These are phyloP conservation scores for Escallonia rubra DNA, from an alignment of 129 eudicot species.

Conservation along the genomic window DNA sequence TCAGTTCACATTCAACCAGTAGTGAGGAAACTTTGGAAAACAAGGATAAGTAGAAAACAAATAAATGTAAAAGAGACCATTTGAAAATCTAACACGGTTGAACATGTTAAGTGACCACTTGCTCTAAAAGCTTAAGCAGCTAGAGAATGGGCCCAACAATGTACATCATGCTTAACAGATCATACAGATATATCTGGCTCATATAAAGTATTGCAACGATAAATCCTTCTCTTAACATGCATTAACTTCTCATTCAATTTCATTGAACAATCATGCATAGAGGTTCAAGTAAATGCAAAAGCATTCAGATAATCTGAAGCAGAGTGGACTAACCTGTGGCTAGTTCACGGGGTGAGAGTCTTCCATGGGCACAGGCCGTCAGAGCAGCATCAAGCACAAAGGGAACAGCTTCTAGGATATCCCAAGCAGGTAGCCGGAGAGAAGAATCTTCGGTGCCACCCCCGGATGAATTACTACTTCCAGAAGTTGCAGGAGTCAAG, in stretches of 20 bases:
- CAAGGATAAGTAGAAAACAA: too few species aligned
- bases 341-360: conserved; percentile 84
- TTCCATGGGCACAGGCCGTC: conserved; percentile 83
- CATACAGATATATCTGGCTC: too few species aligned
- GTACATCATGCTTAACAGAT: too few species aligned
- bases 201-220: too few species aligned
- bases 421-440: conserved; percentile 84
- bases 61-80: too few species aligned
- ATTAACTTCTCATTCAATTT: neutral
- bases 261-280: neutral
- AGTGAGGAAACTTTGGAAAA: too few species aligned
- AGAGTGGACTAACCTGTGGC: conserved; percentile 62
- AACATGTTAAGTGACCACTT: too few species aligned
- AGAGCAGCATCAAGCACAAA: conserved; percentile 93
- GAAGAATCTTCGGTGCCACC: conserved; percentile 52
- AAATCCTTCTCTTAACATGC: neutral
- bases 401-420: conserved; percentile 94
- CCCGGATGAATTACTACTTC: conserved; percentile 68
- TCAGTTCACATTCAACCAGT: too few species aligned
- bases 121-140: too few species aligned
- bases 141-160: too few species aligned
- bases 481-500: conserved; percentile 52
- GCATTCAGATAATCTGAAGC: neutral
- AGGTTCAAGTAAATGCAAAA: neutral
- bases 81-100: too few species aligned